Conservation (phyloP, 148 eudicot genomes). For the Cornus controversa region DNA sequence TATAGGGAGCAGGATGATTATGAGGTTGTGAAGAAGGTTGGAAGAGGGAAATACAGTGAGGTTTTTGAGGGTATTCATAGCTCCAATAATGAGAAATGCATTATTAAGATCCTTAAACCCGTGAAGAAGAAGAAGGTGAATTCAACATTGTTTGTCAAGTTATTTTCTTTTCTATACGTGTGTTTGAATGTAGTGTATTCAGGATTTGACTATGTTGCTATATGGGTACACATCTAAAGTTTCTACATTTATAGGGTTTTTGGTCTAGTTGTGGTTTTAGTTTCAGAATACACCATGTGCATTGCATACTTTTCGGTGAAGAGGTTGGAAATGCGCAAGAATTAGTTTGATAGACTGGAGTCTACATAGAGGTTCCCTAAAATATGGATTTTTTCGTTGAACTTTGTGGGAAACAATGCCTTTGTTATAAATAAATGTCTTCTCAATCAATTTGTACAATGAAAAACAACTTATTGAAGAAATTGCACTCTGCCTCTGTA, state of each 20-base stretch:
- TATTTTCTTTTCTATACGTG: neutral
- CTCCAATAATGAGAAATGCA: constrained; percentile 72
- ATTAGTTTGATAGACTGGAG: neutral
- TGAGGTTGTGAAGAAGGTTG: constrained; percentile 97
- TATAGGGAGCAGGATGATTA: constrained; percentile 88
- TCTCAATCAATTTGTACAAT: too few species aligned
- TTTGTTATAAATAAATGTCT: too few species aligned
- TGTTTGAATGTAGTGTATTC: neutral
- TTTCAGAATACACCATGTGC: neutral
- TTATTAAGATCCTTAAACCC: constrained; percentile 93
- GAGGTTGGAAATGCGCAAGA: neutral
- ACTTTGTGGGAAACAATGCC: too few species aligned
- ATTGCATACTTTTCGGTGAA: neutral
- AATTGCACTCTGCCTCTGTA: too few species aligned
- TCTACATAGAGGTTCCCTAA: too few species aligned
- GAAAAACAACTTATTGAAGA: too few species aligned
- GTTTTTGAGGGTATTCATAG: constrained; percentile 86
- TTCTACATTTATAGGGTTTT: neutral
- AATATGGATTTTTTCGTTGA: too few species aligned
- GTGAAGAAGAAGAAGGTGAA: constrained; percentile 94
- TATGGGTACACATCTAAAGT: too few species aligned
- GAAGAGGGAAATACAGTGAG: constrained; percentile 95
- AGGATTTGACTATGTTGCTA: too few species aligned
- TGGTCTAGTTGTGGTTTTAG: neutral
- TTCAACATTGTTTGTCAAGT: neutral